Percentiles rank a stretch among this genome's conserved stretches.
Conservation (phyloP, 2,329 filamentous ascomycete genomes). For the Xylaria polymorpha region DNA sequence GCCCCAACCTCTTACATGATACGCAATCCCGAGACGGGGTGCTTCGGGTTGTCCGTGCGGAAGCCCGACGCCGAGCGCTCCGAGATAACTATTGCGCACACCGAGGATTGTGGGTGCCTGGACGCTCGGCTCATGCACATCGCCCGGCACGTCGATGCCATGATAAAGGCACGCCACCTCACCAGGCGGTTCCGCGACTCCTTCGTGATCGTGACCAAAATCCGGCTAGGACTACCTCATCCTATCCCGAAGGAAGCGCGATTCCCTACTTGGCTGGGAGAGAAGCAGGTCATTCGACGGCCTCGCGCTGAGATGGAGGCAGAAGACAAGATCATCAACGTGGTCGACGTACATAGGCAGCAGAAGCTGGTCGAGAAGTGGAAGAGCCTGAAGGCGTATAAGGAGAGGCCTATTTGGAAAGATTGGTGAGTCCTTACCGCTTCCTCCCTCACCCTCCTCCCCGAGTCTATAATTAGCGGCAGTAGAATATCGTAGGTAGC, state of each 20-base stretch:
- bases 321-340: not conserved
- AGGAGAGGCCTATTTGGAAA: constrained; percentile 39
- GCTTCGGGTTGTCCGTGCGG: constrained; percentile 35
- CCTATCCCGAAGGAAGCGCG: constrained; percentile 25
- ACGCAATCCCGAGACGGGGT: constrained; percentile 36
- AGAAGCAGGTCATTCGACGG: constrained; percentile 12
- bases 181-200: constrained; percentile 34
- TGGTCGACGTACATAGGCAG: constrained; percentile 32
- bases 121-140: constrained; percentile 38
- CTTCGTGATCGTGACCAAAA: constrained; percentile 41
- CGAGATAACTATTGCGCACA: constrained; percentile 39
- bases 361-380: constrained; percentile 41
- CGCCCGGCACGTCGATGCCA: constrained; percentile 29
- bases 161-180: constrained; percentile 22
- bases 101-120: constrained; percentile 31
- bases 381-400: constrained; percentile 39
- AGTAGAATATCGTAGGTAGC: not conserved
- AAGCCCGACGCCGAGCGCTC: constrained; percentile 8
- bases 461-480: not conserved
- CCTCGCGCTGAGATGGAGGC: constrained; percentile 22
- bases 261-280: constrained; percentile 9
- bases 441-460: not conserved
- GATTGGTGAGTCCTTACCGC: constrained; percentile 37
- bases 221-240: constrained; percentile 20
- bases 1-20: constrained; percentile 32